Evolutionary conservation across 192 early-diverging fungal species (phyloP).

Genomic region (Linnemannia exigua): DNA sequence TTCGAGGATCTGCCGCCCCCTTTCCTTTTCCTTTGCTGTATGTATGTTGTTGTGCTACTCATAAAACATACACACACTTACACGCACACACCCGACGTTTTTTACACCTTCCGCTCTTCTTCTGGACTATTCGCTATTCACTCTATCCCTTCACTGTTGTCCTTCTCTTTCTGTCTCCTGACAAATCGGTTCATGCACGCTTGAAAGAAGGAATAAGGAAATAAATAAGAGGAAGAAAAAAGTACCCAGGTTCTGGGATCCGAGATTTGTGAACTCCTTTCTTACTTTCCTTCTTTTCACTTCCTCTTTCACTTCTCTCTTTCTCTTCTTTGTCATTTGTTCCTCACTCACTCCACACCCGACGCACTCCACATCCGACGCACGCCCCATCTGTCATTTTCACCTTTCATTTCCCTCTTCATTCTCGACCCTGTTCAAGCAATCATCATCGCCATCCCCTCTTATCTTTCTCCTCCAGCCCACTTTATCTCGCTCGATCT

Average conservation of each 20-base stretch:
- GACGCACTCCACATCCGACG: no score
- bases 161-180: conserved; percentile 3
- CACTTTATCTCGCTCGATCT: background rate
- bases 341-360: no score
- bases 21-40: background rate
- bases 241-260: conserved; percentile 3
- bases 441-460: background rate
- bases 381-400: background rate
- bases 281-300: background rate
- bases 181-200: conserved; percentile 11
- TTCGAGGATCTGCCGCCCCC: background rate
- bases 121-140: background rate
- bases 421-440: background rate
- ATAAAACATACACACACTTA: no score
- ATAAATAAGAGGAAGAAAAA: background rate
- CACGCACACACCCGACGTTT: no score
- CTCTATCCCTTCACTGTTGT: background rate
- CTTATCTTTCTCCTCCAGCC: background rate
- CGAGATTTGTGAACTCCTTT: background rate
- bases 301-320: background rate
- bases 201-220: background rate
- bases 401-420: background rate
- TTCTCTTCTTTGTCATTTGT: no score
- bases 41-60: background rate
- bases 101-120: background rate